Conservation (phyloP, 768 basidiomycete genomes). For the Rhodotorula sphaerocarpa region DNA sequence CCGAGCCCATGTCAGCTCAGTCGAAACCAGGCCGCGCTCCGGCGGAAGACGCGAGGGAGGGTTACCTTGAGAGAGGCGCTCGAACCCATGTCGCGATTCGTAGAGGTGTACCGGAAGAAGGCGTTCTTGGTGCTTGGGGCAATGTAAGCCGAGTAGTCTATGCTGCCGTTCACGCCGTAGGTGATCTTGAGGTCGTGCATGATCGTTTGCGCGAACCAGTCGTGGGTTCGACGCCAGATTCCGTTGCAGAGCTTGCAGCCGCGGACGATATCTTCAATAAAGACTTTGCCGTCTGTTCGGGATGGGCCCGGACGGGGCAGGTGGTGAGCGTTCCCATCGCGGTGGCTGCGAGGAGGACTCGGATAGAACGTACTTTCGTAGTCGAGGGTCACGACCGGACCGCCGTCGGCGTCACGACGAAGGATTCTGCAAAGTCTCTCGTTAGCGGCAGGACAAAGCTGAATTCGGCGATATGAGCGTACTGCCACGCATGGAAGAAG, state of each 20-base stretch:
- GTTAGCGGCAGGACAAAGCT: not conserved
- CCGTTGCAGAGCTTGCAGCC: not conserved
- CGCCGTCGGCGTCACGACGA: slow-evolving; percentile 17
- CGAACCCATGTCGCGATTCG: slow-evolving; percentile 23
- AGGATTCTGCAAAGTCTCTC: not conserved
- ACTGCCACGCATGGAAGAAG: slow-evolving; percentile 25
- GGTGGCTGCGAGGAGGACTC: not conserved
- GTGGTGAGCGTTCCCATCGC: no score
- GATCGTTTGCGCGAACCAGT: slow-evolving; percentile 17
- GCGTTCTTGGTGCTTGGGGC: not conserved
- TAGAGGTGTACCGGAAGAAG: slow-evolving; percentile 1
- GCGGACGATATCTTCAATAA: not conserved
- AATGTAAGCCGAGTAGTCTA: slow-evolving; percentile 16
- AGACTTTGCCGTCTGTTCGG: slow-evolving; percentile 22
- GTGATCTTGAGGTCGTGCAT: slow-evolving; percentile 9
- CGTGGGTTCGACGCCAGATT: not conserved
- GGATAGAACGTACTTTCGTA: slow-evolving; percentile 5
- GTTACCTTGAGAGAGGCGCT: slow-evolving; percentile 13
- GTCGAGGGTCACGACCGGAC: slow-evolving; percentile 17
- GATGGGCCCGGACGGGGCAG: no score
- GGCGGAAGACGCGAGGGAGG: not conserved
- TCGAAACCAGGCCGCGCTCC: not conserved
- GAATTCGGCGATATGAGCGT: not conserved
- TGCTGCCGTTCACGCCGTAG: slow-evolving; percentile 15
- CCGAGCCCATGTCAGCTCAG: no score